These are phyloP conservation scores for Epichloe gansuensis DNA, from an alignment of 2,329 filamentous ascomycete species.

Conservation along the genomic window DNA sequence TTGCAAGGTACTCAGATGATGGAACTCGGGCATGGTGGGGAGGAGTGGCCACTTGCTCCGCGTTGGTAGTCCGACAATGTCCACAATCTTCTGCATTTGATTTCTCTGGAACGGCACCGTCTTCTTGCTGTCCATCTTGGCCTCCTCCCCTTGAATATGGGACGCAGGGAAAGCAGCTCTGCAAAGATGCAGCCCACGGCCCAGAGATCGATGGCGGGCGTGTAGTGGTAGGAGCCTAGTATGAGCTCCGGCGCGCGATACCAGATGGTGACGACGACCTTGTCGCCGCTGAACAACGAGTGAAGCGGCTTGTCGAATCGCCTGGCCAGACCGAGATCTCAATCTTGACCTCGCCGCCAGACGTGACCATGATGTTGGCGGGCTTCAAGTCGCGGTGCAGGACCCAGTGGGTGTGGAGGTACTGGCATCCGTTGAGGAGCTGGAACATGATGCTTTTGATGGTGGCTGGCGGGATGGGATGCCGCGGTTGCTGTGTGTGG, in stretches of 20 bases:
- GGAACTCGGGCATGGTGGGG: conserved; percentile 75
- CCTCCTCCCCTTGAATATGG: conserved; percentile 99
- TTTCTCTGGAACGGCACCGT: conserved; percentile 94
- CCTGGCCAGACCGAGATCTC: conserved; percentile 82
- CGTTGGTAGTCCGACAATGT: conserved; percentile 83
- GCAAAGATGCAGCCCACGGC: conserved; percentile 97
- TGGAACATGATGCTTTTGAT: conserved; percentile 95
- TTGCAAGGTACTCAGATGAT: conserved; percentile 50
- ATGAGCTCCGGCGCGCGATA: conserved; percentile 92
- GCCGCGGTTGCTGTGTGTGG: conserved; percentile 78
- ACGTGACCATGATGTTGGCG: conserved; percentile 98
- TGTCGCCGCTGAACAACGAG: conserved; percentile 84
- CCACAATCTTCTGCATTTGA: conserved; percentile 98
- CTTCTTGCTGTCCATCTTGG: conserved; percentile 98
- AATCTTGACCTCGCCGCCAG: conserved; percentile 79
- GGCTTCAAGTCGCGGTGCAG: conserved; percentile 94
- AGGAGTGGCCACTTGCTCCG: conserved; percentile 84
- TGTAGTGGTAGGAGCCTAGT: conserved; percentile 89
- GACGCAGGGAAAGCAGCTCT: conserved; percentile 76
- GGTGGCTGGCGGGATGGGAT: conserved; percentile 76
- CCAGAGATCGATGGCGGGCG: conserved; percentile 94
- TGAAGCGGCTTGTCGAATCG: conserved; percentile 91
- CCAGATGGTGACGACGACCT: conserved; percentile 98
- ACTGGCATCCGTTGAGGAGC: conserved; percentile 85
- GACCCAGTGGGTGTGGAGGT: conserved; percentile 94